These are phyloP conservation scores for Didymellaceae sp. DNA, from an alignment of 2,329 filamentous ascomycete genomes.

Conservation along the genomic window DNA sequence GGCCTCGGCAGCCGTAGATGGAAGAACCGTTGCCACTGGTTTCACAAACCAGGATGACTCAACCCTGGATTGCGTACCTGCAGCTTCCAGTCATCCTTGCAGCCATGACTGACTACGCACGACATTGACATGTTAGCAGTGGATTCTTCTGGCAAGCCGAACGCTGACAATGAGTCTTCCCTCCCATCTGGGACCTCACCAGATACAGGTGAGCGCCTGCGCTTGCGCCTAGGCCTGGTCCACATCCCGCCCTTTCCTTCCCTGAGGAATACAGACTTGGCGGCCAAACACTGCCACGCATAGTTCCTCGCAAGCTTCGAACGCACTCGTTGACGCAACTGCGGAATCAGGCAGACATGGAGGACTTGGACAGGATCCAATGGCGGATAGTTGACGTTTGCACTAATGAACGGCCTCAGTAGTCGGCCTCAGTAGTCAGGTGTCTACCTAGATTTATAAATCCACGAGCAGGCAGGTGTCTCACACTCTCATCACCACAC, in stretches of 20 bases:
- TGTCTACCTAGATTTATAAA: constrained; percentile 5
- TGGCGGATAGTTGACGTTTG: not conserved
- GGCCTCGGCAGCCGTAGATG: not conserved
- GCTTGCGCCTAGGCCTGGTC: constrained; percentile 4
- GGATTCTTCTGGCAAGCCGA: not conserved
- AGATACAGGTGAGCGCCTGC: not conserved
- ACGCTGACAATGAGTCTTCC: constrained; percentile 7
- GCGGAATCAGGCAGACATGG: constrained; percentile 9
- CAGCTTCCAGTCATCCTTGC: constrained; percentile 11
- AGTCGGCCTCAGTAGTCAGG: constrained; percentile 10
- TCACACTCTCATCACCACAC: not conserved
- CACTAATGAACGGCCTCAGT: constrained; percentile 6
- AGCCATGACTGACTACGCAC: not conserved
- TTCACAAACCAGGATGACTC: constrained; percentile 3
- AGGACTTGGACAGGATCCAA: not conserved
- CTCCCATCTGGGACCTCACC: not conserved
- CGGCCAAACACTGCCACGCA: constrained; percentile 13
- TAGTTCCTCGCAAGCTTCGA: constrained; percentile 2
- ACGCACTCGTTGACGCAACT: constrained; percentile 1
- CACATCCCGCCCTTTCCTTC: constrained; percentile 13
- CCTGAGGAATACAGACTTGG: constrained; percentile 7
- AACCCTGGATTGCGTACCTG: constrained; percentile 3
- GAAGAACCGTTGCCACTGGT: not conserved
- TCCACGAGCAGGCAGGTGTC: not conserved
- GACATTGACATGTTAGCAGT: constrained; percentile 2